Conservation (phyloP, 1,284 basidiomycete species). For the Tylopilus sp. region DNA sequence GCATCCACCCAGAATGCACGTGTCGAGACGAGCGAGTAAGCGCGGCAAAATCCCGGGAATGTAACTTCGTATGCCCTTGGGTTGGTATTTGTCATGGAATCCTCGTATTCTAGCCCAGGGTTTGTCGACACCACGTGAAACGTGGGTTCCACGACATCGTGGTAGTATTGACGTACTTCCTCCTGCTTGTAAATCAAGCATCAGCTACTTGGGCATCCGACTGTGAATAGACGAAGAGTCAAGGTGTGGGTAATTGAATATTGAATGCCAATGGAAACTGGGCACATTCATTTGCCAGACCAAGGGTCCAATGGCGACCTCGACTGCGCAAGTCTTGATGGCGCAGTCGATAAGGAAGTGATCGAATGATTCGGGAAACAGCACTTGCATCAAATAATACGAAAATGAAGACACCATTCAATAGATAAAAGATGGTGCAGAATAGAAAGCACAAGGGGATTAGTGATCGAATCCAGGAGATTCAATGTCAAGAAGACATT, state of each 20-base stretch:
- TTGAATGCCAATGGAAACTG: conserved; percentile 12
- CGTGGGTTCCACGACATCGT: conserved; percentile 40
- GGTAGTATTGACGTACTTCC: conserved; percentile 51
- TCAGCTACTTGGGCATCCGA: conserved; percentile 17
- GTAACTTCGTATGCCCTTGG: conserved; percentile 24
- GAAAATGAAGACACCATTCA: conserved; percentile 10
- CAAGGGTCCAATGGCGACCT: conserved; percentile 17
- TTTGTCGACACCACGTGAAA: conserved; percentile 32
- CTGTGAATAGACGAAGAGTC: conserved; percentile 9
- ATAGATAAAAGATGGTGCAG: conserved; percentile 4
- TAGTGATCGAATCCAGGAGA: conserved; percentile 5
- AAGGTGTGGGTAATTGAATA: conserved; percentile 5
- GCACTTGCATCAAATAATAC: background rate
- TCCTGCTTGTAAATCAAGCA: conserved; percentile 35
- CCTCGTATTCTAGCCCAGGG: conserved; percentile 3
- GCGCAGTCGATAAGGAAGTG: conserved; percentile 3
- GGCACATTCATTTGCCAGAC: conserved; percentile 13
- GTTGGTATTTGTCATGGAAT: conserved; percentile 1
- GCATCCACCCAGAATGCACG: conserved; percentile 86
- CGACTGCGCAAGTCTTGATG: conserved; percentile 6
- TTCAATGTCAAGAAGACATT: conserved; percentile 10
- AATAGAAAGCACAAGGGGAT: conserved; percentile 9
- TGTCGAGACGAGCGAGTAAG: conserved; percentile 82
- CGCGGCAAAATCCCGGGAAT: conserved; percentile 59
- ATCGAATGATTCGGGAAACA: background rate